Base-by-base conservation (phyloP, 768 basidiomycete genomes). In the Lactarius trivialis region DNA sequence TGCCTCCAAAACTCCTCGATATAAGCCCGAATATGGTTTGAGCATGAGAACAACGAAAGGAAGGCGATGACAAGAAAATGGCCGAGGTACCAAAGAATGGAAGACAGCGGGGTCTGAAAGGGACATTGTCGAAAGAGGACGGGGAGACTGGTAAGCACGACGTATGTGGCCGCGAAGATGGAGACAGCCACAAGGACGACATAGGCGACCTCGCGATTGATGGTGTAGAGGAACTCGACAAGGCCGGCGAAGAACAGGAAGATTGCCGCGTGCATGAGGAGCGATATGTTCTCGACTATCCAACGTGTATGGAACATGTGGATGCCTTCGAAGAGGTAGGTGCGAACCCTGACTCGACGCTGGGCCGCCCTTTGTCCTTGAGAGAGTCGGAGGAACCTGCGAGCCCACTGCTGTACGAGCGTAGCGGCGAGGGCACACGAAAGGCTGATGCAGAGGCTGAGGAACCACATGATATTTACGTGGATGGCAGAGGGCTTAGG, bases 391-490 rank as follows among this genome's bases (percentile, higher is more conserved):
- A 43, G 15, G 41, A 65, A 65, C 33, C 62, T 36, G 45, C 56
- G 56, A 28, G 49, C 15, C 65, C 65, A 65, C 8, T 58, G 51
- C 36, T 65, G 65, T 9, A 65, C 56, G 9, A 65, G 41, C 2
- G 57, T 58, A 12, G 65, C 63, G n/a, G 15, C 14, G 19, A 65
- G 65, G 9, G 63, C 65, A 26, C 55, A 56, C 2, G 37, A 43
- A 30, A 64, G 61, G 9, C 50, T 43, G 41, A 63, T 28, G 28
- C 41, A 57, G 41, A 66, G 63, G 30, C 65, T 66, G 57, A 60
- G 41, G 58, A 66, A 66, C 65, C 65, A 66, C 28, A 66, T 34
- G 11, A 57, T 66, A 12, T 66, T 66, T 24, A 66, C 63, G 34
- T 55, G 57, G 28, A 65, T 8, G 11, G 41, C 37, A 24, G 26